A percentile compares a stretch with the other conserved stretches of the same genome.
Conservation (phyloP, 1,139 yeast genomes). For the Hansenula sp. region DNA sequence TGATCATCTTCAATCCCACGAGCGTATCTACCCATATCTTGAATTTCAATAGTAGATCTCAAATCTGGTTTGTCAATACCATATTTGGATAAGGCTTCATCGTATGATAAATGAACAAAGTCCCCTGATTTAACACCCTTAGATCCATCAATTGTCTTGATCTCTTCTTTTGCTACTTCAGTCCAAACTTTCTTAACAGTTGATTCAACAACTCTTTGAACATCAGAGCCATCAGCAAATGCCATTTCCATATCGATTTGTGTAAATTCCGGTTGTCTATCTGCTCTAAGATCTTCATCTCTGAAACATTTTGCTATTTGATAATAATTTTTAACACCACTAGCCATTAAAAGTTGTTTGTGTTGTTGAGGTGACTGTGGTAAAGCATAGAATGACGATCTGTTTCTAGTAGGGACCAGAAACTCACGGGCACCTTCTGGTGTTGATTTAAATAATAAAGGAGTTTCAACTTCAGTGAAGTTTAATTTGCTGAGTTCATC, state of each 20-base stretch:
- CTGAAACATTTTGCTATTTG: slow-evolving; percentile 93
- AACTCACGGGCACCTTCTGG: slow-evolving; percentile 99
- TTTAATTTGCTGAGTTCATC: slow-evolving; percentile 38
- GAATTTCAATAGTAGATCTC: slow-evolving; percentile 53
- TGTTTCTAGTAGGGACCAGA: slow-evolving; percentile 79
- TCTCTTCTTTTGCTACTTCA: slow-evolving; percentile 25
- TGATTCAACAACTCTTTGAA: slow-evolving; percentile 58
- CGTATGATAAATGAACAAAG: slow-evolving; percentile 52
- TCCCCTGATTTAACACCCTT: slow-evolving; percentile 24
- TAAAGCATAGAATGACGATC: slow-evolving; percentile 70
- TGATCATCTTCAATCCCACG: slow-evolving; percentile 30
- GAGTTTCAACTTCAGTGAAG: slow-evolving; percentile 89
- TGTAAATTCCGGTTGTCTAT: slow-evolving; percentile 96
- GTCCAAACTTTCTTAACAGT: slow-evolving; percentile 56
- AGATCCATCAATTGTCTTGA: slow-evolving; percentile 20
- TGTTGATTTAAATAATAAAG: slow-evolving; percentile 86
- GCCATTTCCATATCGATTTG: slow-evolving; percentile 95
- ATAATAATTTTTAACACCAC: slow-evolving; percentile 81
- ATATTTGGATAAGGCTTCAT: slow-evolving; percentile 63
- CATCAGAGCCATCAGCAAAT: slow-evolving; percentile 66
- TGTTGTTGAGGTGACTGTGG: slow-evolving; percentile 99
- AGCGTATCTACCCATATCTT: slow-evolving; percentile 41
- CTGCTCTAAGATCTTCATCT: slow-evolving; percentile 92
- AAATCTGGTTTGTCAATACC: slow-evolving; percentile 97
- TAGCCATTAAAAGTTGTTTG: slow-evolving; percentile 90